Conservation (phyloP, 495 filamentous ascomycete genomes). For the Cairneyella variabilis region DNA sequence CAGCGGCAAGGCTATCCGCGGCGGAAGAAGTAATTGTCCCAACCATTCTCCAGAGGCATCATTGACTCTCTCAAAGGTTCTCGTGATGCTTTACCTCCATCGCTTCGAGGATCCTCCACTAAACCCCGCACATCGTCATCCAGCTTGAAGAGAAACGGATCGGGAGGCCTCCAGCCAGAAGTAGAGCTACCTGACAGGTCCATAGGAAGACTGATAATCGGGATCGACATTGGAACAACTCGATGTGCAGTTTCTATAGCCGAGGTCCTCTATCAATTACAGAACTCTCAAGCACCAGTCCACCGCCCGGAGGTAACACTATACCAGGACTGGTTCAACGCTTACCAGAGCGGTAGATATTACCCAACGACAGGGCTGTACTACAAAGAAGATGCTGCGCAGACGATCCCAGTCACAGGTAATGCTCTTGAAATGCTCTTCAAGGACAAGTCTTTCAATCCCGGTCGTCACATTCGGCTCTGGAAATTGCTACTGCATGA, state of each 20-base stretch:
- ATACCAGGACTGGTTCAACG: neutral
- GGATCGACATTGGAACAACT: neutral
- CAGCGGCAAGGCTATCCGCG: no score
- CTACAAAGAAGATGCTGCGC: neutral
- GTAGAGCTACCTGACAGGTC: no score
- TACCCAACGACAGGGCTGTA: neutral
- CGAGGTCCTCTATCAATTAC: neutral
- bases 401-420: neutral
- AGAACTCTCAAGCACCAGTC: neutral
- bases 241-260: neutral
- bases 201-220: neutral
- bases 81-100: no score
- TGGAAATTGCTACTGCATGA: constrained; percentile 6
- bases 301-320: neutral
- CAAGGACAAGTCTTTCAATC: neutral
- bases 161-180: no score
- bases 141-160: no score
- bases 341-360: neutral
- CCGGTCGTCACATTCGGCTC: neutral
- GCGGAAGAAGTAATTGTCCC: no score
- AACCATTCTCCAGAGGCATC: no score
- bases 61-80: no score
- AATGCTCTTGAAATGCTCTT: neutral
- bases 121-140: no score
- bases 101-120: no score